Conservation (phyloP, 768 basidiomycete species). For the Leccinum boreale region DNA sequence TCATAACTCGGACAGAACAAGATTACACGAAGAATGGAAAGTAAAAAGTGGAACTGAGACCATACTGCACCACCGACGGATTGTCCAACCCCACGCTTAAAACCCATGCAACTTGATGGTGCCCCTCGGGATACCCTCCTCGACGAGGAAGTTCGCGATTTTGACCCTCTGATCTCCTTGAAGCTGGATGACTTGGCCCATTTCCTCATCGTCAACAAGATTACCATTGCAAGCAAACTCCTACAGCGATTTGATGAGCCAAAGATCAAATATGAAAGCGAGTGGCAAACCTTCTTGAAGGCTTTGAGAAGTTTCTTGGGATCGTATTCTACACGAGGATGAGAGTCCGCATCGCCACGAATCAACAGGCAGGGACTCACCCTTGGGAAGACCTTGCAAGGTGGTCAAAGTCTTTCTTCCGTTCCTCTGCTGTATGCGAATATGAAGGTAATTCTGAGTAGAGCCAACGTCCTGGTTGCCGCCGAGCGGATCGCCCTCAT, state of each 20-base stretch:
- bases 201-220: slow-evolving; percentile 91
- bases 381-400: slow-evolving; percentile 89
- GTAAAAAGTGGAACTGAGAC: neutral
- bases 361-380: slow-evolving; percentile 38
- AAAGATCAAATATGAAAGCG: neutral
- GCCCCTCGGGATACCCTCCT: slow-evolving; percentile 72
- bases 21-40: slow-evolving; percentile 20
- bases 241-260: slow-evolving; percentile 37
- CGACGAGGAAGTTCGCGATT: slow-evolving; percentile 83
- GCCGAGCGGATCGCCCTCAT: slow-evolving; percentile 83
- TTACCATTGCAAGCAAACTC: slow-evolving; percentile 99
- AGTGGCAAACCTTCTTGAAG: slow-evolving; percentile 83
- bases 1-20: slow-evolving; percentile 16
- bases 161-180: slow-evolving; percentile 96
- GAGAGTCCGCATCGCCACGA: slow-evolving; percentile 14
- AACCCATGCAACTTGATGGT: slow-evolving; percentile 89
- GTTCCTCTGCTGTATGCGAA: slow-evolving; percentile 99
- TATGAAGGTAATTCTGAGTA: slow-evolving; percentile 83
- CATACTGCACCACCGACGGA: neutral
- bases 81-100: slow-evolving; percentile 38
- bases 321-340: slow-evolving; percentile 74
- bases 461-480: slow-evolving; percentile 74
- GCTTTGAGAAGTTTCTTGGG: slow-evolving; percentile 97
- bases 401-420: slow-evolving; percentile 98
- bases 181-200: slow-evolving; percentile 96